A percentile compares a stretch with the other conserved stretches of the same genome.
These are phyloP conservation scores for Microbotryum lychnidis-dioicae DNA, from an alignment of 1,284 basidiomycete genomes.

Conservation along the genomic window DNA sequence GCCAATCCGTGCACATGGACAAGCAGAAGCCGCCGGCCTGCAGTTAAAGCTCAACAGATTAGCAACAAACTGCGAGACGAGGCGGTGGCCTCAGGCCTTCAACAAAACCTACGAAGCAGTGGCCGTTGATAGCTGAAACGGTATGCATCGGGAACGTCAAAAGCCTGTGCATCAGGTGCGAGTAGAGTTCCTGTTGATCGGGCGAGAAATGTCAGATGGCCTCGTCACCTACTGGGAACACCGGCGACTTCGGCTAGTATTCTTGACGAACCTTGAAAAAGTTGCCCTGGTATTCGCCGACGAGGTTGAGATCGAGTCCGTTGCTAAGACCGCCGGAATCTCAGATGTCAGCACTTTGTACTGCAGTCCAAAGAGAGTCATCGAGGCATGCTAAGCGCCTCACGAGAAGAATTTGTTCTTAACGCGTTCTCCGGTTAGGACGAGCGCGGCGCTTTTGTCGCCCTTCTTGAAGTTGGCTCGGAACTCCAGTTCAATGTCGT, in stretches of 20 bases:
- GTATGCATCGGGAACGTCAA: slow-evolving; percentile 35
- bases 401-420: slow-evolving; percentile 30
- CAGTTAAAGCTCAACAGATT: too few relatives aligned
- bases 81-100: not conserved
- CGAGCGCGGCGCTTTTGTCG: slow-evolving; percentile 21
- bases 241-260: too few relatives aligned
- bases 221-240: too few relatives aligned
- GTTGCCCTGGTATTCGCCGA: slow-evolving; percentile 10
- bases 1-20: slow-evolving; percentile 32
- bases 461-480: slow-evolving; percentile 8
- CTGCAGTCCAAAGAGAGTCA: not conserved
- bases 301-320: slow-evolving; percentile 24
- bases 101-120: slow-evolving; percentile 30
- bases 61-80: too few relatives aligned
- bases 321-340: slow-evolving; percentile 7
- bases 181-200: slow-evolving; percentile 18
- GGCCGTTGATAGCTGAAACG: slow-evolving; percentile 36
- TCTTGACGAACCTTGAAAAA: slow-evolving; percentile 20
- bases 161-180: slow-evolving; percentile 23
- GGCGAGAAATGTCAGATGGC: not conserved
- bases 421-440: slow-evolving; percentile 22
- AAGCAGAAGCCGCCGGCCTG: slow-evolving; percentile 31
- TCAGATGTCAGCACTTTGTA: too few relatives aligned
- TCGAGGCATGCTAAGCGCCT: not conserved
- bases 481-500: slow-evolving; percentile 23